These are phyloP conservation scores for Pelargonium fulgidum DNA, from an alignment of 441 rosid species.

Conservation along the genomic window DNA sequence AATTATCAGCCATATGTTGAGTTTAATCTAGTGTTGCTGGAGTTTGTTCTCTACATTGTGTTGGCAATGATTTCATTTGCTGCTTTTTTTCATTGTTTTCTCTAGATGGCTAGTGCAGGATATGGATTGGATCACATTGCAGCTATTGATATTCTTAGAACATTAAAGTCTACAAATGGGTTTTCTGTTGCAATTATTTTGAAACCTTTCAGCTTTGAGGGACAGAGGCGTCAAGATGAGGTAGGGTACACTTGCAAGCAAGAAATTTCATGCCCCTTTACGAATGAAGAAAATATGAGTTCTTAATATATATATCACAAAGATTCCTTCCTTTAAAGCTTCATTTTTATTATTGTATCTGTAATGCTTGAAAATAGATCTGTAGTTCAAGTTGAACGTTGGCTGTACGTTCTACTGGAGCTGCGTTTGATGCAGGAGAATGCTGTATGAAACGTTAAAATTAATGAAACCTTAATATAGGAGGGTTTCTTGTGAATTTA, in stretches of 20 bases:
- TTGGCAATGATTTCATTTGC: neutral
- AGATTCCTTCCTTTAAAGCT: neutral
- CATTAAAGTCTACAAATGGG: constrained; percentile 42
- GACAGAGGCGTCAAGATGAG: constrained; percentile 77
- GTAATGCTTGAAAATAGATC: neutral
- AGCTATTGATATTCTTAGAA: constrained; percentile 58
- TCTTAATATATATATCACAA: neutral
- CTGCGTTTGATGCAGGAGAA: neutral
- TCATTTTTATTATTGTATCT: neutral
- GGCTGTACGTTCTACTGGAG: neutral
- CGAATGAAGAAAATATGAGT: neutral
- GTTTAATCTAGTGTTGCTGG: neutral
- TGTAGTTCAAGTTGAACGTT: neutral
- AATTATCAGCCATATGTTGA: neutral
- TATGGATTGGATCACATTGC: constrained; percentile 56
- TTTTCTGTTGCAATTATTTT: constrained; percentile 58
- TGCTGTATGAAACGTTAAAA: neutral
- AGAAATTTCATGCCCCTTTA: constrained; percentile 10
- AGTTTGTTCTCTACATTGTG: neutral
- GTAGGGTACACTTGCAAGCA: constrained; percentile 30
- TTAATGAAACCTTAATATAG: neutral
- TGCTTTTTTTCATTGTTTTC: neutral
- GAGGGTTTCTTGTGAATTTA: neutral
- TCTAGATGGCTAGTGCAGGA: constrained; percentile 73
- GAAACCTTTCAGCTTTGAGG: constrained; percentile 93